Evolutionary conservation across 2,329 filamentous ascomycete species (phyloP), one percentile per base, ranked within the genome.

Genomic region (Fusarium sp.): DNA sequence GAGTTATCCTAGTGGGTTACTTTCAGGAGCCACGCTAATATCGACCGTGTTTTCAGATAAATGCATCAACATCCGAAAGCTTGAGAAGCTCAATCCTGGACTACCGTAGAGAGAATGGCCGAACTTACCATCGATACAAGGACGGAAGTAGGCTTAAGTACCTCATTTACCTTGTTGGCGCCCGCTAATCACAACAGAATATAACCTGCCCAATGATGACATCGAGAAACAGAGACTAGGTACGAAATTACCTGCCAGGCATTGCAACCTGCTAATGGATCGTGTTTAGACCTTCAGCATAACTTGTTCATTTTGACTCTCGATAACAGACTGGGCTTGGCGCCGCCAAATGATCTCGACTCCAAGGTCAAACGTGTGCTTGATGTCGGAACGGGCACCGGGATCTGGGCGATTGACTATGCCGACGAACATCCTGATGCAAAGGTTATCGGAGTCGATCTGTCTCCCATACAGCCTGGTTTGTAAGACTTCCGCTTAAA

Each of bases 121-220:
- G 70, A n/a, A 72, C 70, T 0, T 72, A 72, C 11, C 70, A 72
- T 34, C 48, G 63, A 0, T 72, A 71, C 4, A 72, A 72, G 14
- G 69, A 72, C 10, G 69, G 70, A n/a, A 72, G 69, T 71, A 8
- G 25, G 25, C 9, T 27, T 11, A 10, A 27, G 3, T 11, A 3
- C 25, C 25, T 2, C 4, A 8, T 25, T 11, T 2, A 16, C 3
- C 4, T 4, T 3, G 1, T 18, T 41, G 3, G 14, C 55, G 13
- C 1, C 2, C 4, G 13, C 41, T 45, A 0, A 56, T 40, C 2
- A 0, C 0, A 1, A 6, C 8, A 66, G 61, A 65, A 46, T 66
- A 66, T 12, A 53, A 66, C 2, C 61, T 66, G 18, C 63, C 63
- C 3, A 66, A 66, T 7, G 63, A 66, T 14, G 61, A 66, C 4